phyloP scores from a whole-genome alignment of 2,329 filamentous ascomycete genomes.

The Decorospora gaudefroyi region DNA sequence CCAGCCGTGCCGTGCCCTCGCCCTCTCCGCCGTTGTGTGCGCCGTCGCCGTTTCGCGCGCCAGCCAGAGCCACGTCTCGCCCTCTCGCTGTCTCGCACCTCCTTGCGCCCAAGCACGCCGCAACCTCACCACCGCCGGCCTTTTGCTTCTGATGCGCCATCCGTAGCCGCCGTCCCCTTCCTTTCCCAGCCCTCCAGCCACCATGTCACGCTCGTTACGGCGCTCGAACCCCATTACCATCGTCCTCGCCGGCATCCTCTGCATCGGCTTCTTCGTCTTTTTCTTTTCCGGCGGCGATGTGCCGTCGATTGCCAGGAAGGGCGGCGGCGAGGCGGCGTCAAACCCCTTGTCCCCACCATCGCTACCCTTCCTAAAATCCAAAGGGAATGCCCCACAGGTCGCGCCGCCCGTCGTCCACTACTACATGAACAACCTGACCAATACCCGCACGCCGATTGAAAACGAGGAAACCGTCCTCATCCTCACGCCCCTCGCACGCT shows the following conservation, averaged over 20 bases:
- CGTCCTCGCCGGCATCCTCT: conserved; percentile 70
- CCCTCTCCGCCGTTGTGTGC: conserved; percentile 6
- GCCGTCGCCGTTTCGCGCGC: conserved; percentile 23
- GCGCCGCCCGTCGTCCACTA: conserved; percentile 90
- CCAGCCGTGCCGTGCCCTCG: conserved; percentile 6
- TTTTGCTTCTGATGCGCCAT: conserved; percentile 41
- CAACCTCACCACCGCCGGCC: conserved; percentile 18
- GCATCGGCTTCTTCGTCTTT: conserved; percentile 63
- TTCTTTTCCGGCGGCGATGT: conserved; percentile 66
- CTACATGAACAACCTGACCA: conserved; percentile 92
- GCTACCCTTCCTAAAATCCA: conserved; percentile 71
- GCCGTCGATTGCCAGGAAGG: conserved; percentile 55
- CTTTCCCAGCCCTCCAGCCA: conserved; percentile 16
- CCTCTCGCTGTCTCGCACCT: too few species aligned
- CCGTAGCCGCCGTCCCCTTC: conserved; percentile 40
- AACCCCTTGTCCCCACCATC: conserved; percentile 75
- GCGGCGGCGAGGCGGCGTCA: conserved; percentile 62
- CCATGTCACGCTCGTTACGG: conserved; percentile 71
- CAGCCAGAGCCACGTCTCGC: conserved; percentile 42
- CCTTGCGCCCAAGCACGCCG: conserved; percentile 29
- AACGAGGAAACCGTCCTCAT: conserved; percentile 88
- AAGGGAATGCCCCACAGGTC: conserved; percentile 58
- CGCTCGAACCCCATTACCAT: conserved; percentile 79
- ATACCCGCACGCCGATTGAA: conserved; percentile 71
- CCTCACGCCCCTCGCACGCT: conserved; percentile 87